Evolutionary conservation across 805 yeast species (phyloP), one percentile per base, ranked within the genome.

Genomic region (Teunomyces atbi): DNA sequence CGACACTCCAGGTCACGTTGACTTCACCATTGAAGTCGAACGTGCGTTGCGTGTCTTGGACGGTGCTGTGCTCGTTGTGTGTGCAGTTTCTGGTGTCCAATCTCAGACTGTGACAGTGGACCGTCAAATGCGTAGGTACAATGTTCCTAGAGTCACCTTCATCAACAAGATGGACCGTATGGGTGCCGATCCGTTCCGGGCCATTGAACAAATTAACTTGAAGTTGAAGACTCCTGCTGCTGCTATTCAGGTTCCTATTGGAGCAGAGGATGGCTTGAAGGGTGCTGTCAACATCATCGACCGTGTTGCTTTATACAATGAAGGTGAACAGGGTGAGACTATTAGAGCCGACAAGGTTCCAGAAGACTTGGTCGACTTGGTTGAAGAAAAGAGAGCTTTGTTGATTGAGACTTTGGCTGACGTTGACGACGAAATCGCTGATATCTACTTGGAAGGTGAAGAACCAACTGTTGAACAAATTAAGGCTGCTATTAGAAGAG

Each of bases 1-100:
- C 66, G 99, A 94, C 69, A 94, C 99, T 6, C 99, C 99, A 3
- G 99, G 99, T 34, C 99, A 94, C 68, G 94, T 95, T 68, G 99
- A 94, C 68, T 94, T 94, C 77, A 94, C 99, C 45, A 92, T 94
- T 60, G 99, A 94, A 71, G 99, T 94, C 41, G 99, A 94, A 74
- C 83, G 99, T 64, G 99, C 99, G n/a, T 74, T 94, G 66, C 81
- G 99, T 69, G 99, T 94, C 35, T 74, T 94, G 49, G 99, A 94
- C 66, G 99, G 99, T 71, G 99, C 99, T 33, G 98, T 94, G 41
- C 77, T 94, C 52, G 98, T 94, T 45, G 97, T 94, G 15, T 94
- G 99, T 78, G 99, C 99, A 15, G 99, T 94, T 44, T 82, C 96
- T 23, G 99, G 99, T 62, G 99, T 94, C 40, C 99, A 94, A 70